phyloP scores from a whole-genome alignment of 192 early-diverging fungal species.

The Pilaira anomala region DNA sequence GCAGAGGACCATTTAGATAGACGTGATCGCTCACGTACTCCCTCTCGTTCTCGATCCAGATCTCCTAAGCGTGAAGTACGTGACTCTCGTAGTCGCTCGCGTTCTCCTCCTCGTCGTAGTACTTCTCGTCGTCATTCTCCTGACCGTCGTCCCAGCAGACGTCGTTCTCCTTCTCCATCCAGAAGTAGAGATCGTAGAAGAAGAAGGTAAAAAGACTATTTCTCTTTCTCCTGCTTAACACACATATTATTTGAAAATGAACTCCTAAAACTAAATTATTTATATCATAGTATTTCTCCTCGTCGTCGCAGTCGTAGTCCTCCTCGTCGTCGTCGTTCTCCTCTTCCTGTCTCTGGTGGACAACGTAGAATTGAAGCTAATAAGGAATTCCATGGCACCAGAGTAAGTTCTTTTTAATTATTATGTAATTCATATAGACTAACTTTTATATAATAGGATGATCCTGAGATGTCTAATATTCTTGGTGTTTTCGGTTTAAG shows the following conservation, averaged over 20 bases:
- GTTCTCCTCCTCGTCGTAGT: constrained; percentile 18
- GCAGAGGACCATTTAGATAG: background rate
- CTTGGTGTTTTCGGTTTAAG: constrained; percentile 73
- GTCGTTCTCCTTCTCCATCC: constrained; percentile 26
- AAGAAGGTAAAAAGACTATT: background rate
- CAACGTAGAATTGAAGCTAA: background rate
- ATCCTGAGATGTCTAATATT: constrained; percentile 47
- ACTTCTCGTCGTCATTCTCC: constrained; percentile 14
- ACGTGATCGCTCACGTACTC: constrained; percentile 10
- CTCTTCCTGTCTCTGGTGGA: background rate
- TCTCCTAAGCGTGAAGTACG: constrained; percentile 16
- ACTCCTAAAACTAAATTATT: constrained; percentile 3
- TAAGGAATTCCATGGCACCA: constrained; percentile 31
- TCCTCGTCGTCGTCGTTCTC: constrained; percentile 19
- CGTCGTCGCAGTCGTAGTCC: constrained; percentile 24
- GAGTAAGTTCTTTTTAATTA: constrained; percentile 20
- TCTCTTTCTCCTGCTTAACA: background rate
- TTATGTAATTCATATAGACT: too few relatives aligned
- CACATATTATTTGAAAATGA: background rate
- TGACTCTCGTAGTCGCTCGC: constrained; percentile 16
- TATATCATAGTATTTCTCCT: constrained; percentile 18
- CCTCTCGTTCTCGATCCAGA: constrained; percentile 19
- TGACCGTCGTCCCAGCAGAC: constrained; percentile 18
- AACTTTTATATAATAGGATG: constrained; percentile 7
- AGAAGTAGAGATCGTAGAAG: constrained; percentile 25